Conservation (phyloP, 768 basidiomycete species). For the Strobilomyces confusus region DNA sequence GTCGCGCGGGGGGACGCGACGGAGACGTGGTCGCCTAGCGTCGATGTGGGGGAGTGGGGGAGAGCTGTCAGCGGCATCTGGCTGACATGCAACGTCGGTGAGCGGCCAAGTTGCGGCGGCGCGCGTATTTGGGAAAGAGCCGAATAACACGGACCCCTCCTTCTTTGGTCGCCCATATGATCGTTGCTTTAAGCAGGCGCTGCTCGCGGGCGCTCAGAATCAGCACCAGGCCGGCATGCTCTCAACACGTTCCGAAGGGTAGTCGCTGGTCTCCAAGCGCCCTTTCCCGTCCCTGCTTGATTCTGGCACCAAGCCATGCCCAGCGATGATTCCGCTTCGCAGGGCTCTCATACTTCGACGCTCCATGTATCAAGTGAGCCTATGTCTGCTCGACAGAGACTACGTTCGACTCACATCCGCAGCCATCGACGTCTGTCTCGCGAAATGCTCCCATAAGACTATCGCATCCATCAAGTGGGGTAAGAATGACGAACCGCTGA, state of each 20-base stretch:
- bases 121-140: too few relatives aligned
- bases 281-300: background rate
- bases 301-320: constrained; percentile 1
- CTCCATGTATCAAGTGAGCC: constrained; percentile 5
- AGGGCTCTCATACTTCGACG: background rate
- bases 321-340: background rate
- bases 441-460: constrained; percentile 3
- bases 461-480: constrained; percentile 1
- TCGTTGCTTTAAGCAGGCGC: background rate
- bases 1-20: constrained; percentile 1
- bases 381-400: background rate
- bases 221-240: background rate
- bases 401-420: background rate
- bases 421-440: constrained; percentile 5
- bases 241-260: background rate
- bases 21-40: constrained; percentile 9
- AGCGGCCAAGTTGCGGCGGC: too few relatives aligned
- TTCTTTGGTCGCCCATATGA: background rate
- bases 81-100: too few relatives aligned
- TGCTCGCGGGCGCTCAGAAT: background rate
- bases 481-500: background rate
- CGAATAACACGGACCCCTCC: constrained; percentile 24
- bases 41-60: constrained; percentile 1
- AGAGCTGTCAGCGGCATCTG: too few relatives aligned
- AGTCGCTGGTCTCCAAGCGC: too few relatives aligned